Evolutionary conservation across 495 filamentous ascomycete genomes (phyloP), one percentile per base, ranked within the genome.

Genomic region (Aspergillus funiculosus): DNA sequence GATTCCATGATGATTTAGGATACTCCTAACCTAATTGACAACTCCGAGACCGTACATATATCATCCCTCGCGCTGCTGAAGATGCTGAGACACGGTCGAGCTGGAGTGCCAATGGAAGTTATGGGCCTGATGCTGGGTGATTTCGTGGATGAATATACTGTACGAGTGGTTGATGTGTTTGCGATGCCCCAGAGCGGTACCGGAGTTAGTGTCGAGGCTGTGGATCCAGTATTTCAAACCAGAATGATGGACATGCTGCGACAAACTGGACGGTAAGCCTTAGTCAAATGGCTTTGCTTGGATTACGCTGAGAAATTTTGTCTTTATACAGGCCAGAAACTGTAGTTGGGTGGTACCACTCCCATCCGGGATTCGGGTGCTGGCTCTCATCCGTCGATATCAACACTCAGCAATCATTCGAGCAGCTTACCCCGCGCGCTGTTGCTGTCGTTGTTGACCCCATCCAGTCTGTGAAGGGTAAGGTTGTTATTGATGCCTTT

Each of bases 211-310:
- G 92, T 98, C 52, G 92, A 98, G 63, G 92, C 92, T 36, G 94
- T 98, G 50, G 92, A 98, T 64, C 86, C 89, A 18, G 94, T 97
- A 10, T 98, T 98, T 64, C 92, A 98, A 72, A 94, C 85, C 52
- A 97, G 95, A 74, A 98, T 98, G 92, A 97, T 98, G 94, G 92
- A 98, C 64, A 96, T 97, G 89, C 75, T 98, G 52, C 77, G 85
- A 57, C 92, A 98, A 73, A 98, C 92, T 11, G 92, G 91, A 66
- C 79, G 89, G 89, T 95, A 76, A 49, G 83, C 43, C 52, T 42
- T 26, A 13, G 19, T 13, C 6, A 15, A 5, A 1, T 15, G 17
- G 5, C 21, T 18, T 13, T 28, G 25, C 8, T 22, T 10, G 25
- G 4, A 22, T 18, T 9, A 7, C 21, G 31, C 38, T 51, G 31